These are phyloP conservation scores for Cucumis melo DNA, from an alignment of 306 rosid genomes.

Conservation along the genomic window DNA sequence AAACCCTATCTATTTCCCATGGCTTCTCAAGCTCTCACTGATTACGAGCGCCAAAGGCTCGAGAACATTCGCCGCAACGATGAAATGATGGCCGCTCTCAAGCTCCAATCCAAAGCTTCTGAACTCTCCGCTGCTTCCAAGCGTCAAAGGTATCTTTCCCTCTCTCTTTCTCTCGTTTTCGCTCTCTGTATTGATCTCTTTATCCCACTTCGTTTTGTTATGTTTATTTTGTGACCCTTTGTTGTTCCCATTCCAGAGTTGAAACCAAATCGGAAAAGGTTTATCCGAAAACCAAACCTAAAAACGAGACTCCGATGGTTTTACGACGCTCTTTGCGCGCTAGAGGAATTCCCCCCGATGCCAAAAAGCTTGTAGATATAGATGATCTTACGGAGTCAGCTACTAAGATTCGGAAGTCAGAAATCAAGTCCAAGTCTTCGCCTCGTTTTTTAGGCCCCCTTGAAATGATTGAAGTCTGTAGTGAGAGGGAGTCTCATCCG, in stretches of 20 bases:
- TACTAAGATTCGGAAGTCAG: slow-evolving; percentile 3
- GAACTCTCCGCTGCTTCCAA: slow-evolving; percentile 44
- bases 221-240: not conserved
- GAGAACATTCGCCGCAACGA: slow-evolving; percentile 87
- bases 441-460: slow-evolving; percentile 28
- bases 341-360: slow-evolving; percentile 57
- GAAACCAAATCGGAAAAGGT: slow-evolving; percentile 33
- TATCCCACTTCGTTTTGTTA: not conserved
- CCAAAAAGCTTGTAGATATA: slow-evolving; percentile 8
- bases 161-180: not conserved
- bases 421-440: not conserved
- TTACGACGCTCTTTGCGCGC: slow-evolving; percentile 62
- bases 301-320: slow-evolving; percentile 37
- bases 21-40: slow-evolving; percentile 46
- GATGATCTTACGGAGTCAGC: slow-evolving; percentile 8
- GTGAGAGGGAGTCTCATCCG: slow-evolving; percentile 21
- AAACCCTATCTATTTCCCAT: slow-evolving; percentile 7
- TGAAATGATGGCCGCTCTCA: slow-evolving; percentile 72
- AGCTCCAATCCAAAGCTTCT: slow-evolving; percentile 49
- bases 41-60: slow-evolving; percentile 72
- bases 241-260: slow-evolving; percentile 16
- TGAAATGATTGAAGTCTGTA: slow-evolving; percentile 29
- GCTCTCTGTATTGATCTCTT: not conserved
- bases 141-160: slow-evolving; percentile 38
- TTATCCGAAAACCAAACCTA: slow-evolving; percentile 35